phyloP scores from a whole-genome alignment of 192 early-diverging fungal species.

The Lunasporangiospora selenospora region DNA sequence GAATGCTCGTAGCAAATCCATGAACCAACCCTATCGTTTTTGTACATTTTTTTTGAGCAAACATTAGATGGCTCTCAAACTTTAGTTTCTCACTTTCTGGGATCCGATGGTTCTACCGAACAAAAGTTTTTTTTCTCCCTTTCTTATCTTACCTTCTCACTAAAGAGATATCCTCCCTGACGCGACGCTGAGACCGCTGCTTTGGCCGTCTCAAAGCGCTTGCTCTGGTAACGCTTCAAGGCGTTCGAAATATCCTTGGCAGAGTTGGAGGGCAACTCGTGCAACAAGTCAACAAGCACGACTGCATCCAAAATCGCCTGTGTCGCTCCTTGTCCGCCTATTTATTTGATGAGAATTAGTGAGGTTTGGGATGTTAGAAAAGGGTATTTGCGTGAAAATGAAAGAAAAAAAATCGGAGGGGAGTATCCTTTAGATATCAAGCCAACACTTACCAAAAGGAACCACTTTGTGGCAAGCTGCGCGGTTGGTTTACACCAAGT shows the following conservation, averaged over 20 bases:
- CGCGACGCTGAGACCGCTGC: slow-evolving; percentile 1
- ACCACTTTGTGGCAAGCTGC: slow-evolving; percentile 14
- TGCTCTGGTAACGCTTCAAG: neutral
- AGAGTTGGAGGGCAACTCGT: neutral
- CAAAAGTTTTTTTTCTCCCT: no score
- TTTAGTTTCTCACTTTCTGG: no score
- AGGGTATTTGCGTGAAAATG: no score
- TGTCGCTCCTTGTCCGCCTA: slow-evolving; percentile 8
- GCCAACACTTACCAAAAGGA: neutral
- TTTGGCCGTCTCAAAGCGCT: neutral
- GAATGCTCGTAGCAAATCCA: slow-evolving; percentile 2
- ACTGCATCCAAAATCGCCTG: slow-evolving; percentile 8
- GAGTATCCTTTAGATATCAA: neutral
- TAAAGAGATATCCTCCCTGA: slow-evolving; percentile 6
- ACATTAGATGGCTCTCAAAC: no score
- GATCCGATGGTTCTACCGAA: no score
- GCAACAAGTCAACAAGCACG: neutral
- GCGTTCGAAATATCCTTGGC: neutral
- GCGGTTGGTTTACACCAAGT: no score
- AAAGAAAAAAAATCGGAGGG: neutral
- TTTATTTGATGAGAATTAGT: no score
- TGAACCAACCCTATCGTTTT: neutral
- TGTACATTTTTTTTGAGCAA: no score
- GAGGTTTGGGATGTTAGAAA: no score
- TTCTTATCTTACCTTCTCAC: neutral